A percentile compares a stretch with the other conserved stretches of the same genome.
Conservation (phyloP, 345 rosid species). For the Melaleuca alternifolia region DNA sequence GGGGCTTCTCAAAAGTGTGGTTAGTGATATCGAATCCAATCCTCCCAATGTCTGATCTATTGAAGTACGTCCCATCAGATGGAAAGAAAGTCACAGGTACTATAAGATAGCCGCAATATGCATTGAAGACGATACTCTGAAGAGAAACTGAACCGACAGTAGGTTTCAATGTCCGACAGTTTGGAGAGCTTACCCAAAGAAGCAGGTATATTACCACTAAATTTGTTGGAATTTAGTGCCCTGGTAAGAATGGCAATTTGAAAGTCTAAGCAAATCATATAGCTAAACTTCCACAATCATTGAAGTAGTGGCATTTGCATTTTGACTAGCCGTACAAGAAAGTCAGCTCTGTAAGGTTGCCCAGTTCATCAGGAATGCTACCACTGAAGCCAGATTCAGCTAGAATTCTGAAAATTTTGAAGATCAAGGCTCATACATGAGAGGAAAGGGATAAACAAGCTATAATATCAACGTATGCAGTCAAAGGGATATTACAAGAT, state of each 20-base stretch:
- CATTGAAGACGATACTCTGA: constrained; percentile 69
- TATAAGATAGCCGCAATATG: constrained; percentile 66
- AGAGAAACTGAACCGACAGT: constrained; percentile 76
- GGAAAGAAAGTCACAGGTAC: constrained; percentile 79
- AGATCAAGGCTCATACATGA: background rate
- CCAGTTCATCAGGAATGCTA: constrained; percentile 63
- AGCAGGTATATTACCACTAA: constrained; percentile 30
- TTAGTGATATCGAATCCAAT: constrained; percentile 68
- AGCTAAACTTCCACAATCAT: background rate
- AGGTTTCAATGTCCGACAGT: constrained; percentile 47
- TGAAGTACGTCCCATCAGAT: constrained; percentile 44
- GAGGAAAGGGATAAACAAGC: background rate
- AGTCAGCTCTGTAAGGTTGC: constrained; percentile 63
- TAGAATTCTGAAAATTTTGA: constrained; percentile 41
- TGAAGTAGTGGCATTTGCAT: background rate
- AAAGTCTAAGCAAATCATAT: background rate
- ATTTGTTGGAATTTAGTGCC: constrained; percentile 29
- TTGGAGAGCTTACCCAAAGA: constrained; percentile 26
- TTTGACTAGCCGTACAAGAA: constrained; percentile 58
- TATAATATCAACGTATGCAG: background rate
- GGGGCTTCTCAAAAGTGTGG: constrained; percentile 80
- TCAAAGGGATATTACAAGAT: constrained; percentile 33
- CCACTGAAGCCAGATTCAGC: constrained; percentile 81
- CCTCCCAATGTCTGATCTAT: constrained; percentile 50
- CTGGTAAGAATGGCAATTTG: constrained; percentile 5